Percentiles rank a stretch among this genome's conserved stretches.
These are phyloP conservation scores for Solanum pennellii DNA, from an alignment of 257 asterid genomes.

Conservation along the genomic window DNA sequence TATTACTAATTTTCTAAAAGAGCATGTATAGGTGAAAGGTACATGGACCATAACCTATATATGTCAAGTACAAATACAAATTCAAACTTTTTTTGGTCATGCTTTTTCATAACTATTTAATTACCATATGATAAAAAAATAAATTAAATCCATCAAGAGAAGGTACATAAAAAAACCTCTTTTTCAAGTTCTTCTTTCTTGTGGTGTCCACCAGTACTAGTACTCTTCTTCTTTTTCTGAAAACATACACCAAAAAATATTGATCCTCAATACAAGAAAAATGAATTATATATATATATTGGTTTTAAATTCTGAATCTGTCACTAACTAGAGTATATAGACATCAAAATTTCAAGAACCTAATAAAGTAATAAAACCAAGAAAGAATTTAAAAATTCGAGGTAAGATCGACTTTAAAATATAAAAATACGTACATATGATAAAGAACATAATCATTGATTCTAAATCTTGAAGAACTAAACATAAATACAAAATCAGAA, in stretches of 20 bases:
- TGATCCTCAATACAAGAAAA: background rate
- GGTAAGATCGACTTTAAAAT: background rate
- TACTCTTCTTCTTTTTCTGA: constrained; percentile 40
- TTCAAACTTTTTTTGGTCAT: background rate
- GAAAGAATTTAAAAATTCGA: background rate
- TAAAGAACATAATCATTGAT: background rate
- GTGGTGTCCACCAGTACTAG: constrained; percentile 31
- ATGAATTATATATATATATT: background rate
- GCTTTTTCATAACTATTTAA: background rate
- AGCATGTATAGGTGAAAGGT: background rate
- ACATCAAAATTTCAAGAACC: background rate
- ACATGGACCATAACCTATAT: constrained; percentile 2
- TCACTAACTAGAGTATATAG: background rate
- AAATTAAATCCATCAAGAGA: background rate
- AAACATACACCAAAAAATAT: background rate
- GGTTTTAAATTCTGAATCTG: background rate
- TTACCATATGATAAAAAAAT: background rate
- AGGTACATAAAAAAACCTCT: constrained; percentile 38
- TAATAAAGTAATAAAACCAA: background rate
- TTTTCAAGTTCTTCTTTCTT: constrained; percentile 63
- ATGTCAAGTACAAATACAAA: background rate
- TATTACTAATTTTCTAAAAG: background rate
- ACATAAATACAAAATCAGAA: background rate
- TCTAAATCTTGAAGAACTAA: background rate
- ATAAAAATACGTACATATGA: background rate